phyloP scores from a whole-genome alignment of 306 rosid genomes.

The Sicyos edulis region DNA sequence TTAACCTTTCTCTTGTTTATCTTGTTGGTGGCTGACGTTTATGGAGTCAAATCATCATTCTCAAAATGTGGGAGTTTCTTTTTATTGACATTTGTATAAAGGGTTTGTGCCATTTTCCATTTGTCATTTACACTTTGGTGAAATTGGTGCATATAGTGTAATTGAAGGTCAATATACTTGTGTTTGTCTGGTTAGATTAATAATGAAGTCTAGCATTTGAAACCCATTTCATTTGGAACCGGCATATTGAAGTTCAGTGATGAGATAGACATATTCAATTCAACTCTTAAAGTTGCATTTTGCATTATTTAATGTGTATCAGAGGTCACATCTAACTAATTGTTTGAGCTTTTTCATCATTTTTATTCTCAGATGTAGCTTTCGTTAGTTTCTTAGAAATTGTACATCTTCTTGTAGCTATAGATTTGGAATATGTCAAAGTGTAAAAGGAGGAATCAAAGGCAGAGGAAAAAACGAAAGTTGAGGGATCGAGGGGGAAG shows the following conservation, averaged over 20 bases:
- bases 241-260: neutral
- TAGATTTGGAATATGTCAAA: constrained; percentile 27
- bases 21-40: neutral
- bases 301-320: neutral
- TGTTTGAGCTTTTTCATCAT: neutral
- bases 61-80: constrained; percentile 1
- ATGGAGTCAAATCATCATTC: neutral
- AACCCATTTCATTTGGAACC: neutral
- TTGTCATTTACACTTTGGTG: neutral
- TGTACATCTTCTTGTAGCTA: constrained; percentile 19
- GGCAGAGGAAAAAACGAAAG: constrained; percentile 27
- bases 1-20: neutral
- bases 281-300: neutral
- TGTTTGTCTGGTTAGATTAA: neutral
- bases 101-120: neutral
- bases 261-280: neutral
- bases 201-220: neutral
- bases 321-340: neutral
- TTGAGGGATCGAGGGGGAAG: constrained; percentile 6
- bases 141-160: neutral
- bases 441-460: constrained; percentile 28
- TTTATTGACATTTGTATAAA: neutral
- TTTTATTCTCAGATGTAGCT: neutral
- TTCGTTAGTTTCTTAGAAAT: constrained; percentile 1
- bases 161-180: neutral